Conservation (phyloP, 2,329 filamentous ascomycete genomes). For the Claviceps sp. region DNA sequence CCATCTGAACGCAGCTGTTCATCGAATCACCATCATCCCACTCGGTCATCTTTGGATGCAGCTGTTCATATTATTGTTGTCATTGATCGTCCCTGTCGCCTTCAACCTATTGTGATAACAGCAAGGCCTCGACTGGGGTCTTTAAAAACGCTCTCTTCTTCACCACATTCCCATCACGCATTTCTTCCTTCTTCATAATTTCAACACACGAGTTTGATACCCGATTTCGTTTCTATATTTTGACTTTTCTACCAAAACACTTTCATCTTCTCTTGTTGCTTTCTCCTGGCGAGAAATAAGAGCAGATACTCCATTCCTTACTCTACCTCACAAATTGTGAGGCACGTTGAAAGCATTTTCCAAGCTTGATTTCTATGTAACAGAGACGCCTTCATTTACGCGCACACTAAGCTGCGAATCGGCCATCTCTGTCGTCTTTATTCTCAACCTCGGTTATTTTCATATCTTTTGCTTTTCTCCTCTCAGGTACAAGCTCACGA, state of each 20-base stretch:
- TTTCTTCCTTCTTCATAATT: background rate
- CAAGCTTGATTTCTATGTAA: too few species aligned
- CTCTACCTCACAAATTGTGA: background rate
- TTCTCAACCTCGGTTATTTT: background rate
- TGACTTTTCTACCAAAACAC: too few species aligned
- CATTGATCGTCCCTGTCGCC: background rate
- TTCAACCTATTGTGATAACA: background rate
- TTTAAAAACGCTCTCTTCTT: background rate
- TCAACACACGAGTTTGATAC: background rate
- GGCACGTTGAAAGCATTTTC: too few species aligned
- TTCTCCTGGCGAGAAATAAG: slow-evolving; percentile 4
- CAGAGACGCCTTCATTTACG: background rate
- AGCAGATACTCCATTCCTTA: background rate
- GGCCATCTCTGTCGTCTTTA: background rate
- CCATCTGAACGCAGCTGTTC: background rate
- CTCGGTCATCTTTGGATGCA: background rate
- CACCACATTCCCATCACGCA: background rate
- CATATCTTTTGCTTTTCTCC: background rate
- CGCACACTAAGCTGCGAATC: background rate
- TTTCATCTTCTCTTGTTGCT: background rate
- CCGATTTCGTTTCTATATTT: background rate
- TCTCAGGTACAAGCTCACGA: slow-evolving; percentile 5
- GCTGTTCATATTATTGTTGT: slow-evolving; percentile 1
- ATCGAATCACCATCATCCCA: background rate
- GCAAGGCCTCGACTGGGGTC: background rate